A percentile compares a stretch with the other conserved stretches of the same genome.
Evolutionary conservation across 2,329 filamentous ascomycete species (phyloP).

Genomic region (Trichoderma breve): DNA sequence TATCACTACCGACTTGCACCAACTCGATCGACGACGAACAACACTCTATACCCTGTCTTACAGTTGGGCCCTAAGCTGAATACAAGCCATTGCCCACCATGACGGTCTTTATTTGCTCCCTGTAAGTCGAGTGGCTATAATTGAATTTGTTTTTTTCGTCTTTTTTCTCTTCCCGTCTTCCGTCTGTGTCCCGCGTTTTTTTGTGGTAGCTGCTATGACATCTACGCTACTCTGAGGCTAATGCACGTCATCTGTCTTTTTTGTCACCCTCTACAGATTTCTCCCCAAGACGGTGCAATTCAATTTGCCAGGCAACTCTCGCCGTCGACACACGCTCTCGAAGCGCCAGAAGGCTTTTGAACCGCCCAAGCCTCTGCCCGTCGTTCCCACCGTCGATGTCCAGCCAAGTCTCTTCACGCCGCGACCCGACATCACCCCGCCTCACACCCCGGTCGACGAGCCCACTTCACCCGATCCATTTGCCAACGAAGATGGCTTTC

Average conservation of each 20-base stretch:
- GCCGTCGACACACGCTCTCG: constrained; percentile 32
- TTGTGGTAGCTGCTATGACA: not conserved
- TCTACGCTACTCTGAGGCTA: constrained; percentile 5
- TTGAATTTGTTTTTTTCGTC: not conserved
- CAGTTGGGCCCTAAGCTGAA: not conserved
- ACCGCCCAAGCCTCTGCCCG: constrained; percentile 6
- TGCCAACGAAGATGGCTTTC: constrained; percentile 56
- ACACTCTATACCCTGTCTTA: not conserved
- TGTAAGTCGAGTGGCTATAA: constrained; percentile 32
- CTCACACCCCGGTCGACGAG: constrained; percentile 54
- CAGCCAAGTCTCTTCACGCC: constrained; percentile 55
- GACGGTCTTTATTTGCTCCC: constrained; percentile 43
- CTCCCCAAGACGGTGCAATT: constrained; percentile 92
- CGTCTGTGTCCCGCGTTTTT: not conserved
- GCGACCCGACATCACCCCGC: constrained; percentile 50
- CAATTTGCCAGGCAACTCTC: constrained; percentile 58
- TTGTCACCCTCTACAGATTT: constrained; percentile 58
- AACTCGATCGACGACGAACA: not conserved
- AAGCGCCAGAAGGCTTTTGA: constrained; percentile 11
- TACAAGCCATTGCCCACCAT: constrained; percentile 30
- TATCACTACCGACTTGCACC: not conserved
- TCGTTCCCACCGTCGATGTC: constrained; percentile 32
- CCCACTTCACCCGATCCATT: constrained; percentile 48
- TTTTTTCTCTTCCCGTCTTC: not conserved
- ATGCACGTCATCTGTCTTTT: not conserved